These are phyloP conservation scores for Tephrocybe sp. DNA, from an alignment of 768 basidiomycete genomes.

Conservation along the genomic window DNA sequence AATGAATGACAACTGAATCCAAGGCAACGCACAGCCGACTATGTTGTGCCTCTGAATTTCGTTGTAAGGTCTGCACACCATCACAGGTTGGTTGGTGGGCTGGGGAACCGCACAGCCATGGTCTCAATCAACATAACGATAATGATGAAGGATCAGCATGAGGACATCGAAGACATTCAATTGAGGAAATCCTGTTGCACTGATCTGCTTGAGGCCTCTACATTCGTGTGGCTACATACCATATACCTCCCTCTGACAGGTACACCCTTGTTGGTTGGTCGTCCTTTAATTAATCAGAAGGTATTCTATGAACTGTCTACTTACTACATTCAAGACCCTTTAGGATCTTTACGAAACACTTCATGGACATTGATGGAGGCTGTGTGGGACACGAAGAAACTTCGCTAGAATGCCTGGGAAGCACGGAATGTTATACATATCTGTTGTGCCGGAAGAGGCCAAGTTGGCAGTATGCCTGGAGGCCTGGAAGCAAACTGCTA, in stretches of 20 bases:
- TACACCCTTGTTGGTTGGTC: background rate
- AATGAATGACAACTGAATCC: constrained; percentile 6
- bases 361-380: background rate
- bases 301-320: background rate
- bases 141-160: constrained; percentile 10
- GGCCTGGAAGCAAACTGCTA: too few species aligned
- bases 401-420: background rate
- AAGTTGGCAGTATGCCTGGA: too few species aligned
- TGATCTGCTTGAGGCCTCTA: background rate
- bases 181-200: constrained; percentile 7
- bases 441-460: background rate
- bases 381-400: background rate
- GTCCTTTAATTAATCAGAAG: constrained; percentile 15
- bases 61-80: constrained; percentile 8
- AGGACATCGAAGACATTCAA: constrained; percentile 5
- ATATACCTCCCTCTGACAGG: constrained; percentile 10
- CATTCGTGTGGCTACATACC: constrained; percentile 1
- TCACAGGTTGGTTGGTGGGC: constrained; percentile 16
- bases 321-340: background rate
- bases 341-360: background rate
- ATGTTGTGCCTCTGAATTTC: constrained; percentile 1
- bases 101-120: constrained; percentile 20
- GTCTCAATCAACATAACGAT: constrained; percentile 7
- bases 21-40: constrained; percentile 15
- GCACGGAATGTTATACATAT: too few species aligned